Base-by-base conservation (phyloP, 1,284 basidiomycete species). In the Thecaphora frezii region DNA sequence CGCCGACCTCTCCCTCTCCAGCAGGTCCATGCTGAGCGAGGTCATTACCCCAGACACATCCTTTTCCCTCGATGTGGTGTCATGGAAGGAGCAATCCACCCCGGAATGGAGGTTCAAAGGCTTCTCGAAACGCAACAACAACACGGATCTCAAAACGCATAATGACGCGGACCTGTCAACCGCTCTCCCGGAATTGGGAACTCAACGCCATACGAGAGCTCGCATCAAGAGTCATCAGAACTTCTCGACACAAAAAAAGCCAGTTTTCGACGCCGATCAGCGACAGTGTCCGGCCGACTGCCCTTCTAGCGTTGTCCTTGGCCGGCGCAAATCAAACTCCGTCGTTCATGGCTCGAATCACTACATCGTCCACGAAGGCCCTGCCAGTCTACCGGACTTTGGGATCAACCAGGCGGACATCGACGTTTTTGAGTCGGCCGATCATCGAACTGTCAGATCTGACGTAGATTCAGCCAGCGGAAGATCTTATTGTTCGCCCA, bases 281-380 rank as follows among this genome's bases (percentile, higher is more conserved):
- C 33, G 33, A 18, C 33, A 10, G 10, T 36, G 18, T 10, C 33
- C 10, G 33, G 18, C 10, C 10, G 10, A 36, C 18, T 36, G 10
- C 10, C 33, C 33, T 38, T 24, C 14, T 9, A 44, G 42, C 22
- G 14, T 21, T 7, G 24, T 30, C 28, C 13, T 30, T n/a, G 24
- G 21, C 9, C 45, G 45, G 7, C 45, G 28, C 30, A 46, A 46
- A 33, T 46, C 45, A 33, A 46, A 46, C 19, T 36, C 45, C 26
- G 37, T 46, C 19, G 33, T 30, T 8, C 28, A 33, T 36, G 10
- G 33, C 33, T 36, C 33, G 33, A 36, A 36, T 10, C 33, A 18
- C 10, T 10, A 36, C 10, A 36, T 36, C 33, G 33, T 18, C 33
- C 33, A 36, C 18, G 33, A 18, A 18, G 18, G 33, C 33, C 33